A percentile compares a stretch with the other conserved stretches of the same genome.
Conservation (phyloP, 371 early-diverging fungal species). For the Mucor saturninus region DNA sequence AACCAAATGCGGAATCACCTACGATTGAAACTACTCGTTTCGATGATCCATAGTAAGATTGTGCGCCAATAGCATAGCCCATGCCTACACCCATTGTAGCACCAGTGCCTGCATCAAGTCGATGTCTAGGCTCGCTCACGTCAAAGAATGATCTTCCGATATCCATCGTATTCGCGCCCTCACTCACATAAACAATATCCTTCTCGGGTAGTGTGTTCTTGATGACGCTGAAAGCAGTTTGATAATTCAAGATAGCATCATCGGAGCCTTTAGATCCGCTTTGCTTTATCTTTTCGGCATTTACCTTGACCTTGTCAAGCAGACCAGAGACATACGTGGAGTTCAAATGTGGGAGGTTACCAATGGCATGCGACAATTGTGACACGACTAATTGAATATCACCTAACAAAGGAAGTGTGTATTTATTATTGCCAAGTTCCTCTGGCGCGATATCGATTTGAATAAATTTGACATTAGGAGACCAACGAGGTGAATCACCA, state of each 20-base stretch:
- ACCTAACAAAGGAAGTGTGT: slow-evolving; percentile 66
- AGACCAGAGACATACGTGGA: slow-evolving; percentile 39
- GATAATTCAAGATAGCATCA: slow-evolving; percentile 66
- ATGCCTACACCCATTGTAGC: slow-evolving; percentile 88
- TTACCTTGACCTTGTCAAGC: slow-evolving; percentile 45
- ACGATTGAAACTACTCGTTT: slow-evolving; percentile 70
- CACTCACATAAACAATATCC: slow-evolving; percentile 67
- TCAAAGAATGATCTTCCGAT: slow-evolving; percentile 78
- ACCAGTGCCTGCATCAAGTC: slow-evolving; percentile 80
- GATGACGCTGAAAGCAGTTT: slow-evolving; percentile 71
- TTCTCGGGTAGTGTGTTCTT: slow-evolving; percentile 50
- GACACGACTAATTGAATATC: slow-evolving; percentile 58
- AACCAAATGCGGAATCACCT: slow-evolving; percentile 87
- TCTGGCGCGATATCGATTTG: slow-evolving; percentile 76
- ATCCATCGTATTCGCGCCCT: slow-evolving; percentile 90
- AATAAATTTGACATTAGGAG: slow-evolving; percentile 60
- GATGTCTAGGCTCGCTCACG: slow-evolving; percentile 65
- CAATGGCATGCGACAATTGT: slow-evolving; percentile 47
- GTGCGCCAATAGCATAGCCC: slow-evolving; percentile 82
- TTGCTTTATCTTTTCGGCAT: slow-evolving; percentile 42
- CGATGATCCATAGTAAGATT: slow-evolving; percentile 52
- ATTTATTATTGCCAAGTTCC: slow-evolving; percentile 64
- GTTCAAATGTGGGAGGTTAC: slow-evolving; percentile 14
- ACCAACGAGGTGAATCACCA: slow-evolving; percentile 69
- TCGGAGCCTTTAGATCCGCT: slow-evolving; percentile 41